phyloP scores from a whole-genome alignment of 2,329 filamentous ascomycete genomes.

The Nemania abortiva region DNA sequence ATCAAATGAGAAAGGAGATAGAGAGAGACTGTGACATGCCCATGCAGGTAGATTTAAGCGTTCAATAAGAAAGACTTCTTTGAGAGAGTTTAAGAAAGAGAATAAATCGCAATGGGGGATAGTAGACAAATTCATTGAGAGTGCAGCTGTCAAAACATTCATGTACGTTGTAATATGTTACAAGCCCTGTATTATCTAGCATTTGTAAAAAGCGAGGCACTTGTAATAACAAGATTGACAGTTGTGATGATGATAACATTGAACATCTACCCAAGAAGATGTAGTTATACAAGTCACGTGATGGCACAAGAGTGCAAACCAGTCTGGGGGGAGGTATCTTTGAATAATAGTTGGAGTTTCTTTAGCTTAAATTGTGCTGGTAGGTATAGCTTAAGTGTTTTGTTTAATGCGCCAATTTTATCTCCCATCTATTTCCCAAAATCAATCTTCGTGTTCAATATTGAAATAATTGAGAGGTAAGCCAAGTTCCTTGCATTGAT shows the following conservation, averaged over 20 bases:
- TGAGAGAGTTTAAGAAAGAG: too few species aligned
- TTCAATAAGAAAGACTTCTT: too few species aligned
- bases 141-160: background rate
- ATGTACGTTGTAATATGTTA: background rate
- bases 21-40: too few species aligned
- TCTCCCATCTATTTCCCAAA: background rate
- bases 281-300: background rate
- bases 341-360: background rate
- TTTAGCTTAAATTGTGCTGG: background rate
- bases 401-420: too few species aligned
- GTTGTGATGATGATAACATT: background rate
- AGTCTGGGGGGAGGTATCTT: background rate
- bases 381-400: background rate
- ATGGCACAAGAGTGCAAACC: background rate
- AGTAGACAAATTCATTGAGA: background rate
- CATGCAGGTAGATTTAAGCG: too few species aligned
- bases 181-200: too few species aligned
- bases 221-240: background rate
- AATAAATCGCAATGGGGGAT: background rate
- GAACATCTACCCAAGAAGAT: background rate
- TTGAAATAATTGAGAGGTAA: conserved; percentile 59
- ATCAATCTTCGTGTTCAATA: background rate
- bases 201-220: too few species aligned
- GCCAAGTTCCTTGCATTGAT: conserved; percentile 63
- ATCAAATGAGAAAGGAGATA: background rate